Percentiles rank a stretch among this genome's conserved stretches.
phyloP scores from a whole-genome alignment of 164 flowering plant genomes.

The Euptelea pleiosperma region DNA sequence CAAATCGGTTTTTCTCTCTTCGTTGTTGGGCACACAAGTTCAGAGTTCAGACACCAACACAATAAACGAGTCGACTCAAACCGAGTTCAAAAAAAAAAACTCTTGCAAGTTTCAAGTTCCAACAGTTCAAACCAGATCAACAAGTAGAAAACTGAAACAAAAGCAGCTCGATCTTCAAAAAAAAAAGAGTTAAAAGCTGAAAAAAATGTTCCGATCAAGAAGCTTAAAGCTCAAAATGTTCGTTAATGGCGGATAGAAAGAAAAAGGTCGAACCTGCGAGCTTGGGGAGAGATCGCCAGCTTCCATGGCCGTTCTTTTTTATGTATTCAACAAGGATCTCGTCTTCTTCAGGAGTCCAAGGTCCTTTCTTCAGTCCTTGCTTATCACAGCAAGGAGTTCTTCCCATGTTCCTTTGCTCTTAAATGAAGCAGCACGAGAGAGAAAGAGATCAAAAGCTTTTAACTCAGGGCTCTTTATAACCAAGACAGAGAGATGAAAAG shows the following conservation, averaged over 20 bases:
- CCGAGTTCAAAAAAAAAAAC: not conserved
- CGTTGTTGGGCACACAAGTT: too few relatives aligned
- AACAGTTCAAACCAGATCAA: too few relatives aligned
- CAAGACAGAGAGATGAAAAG: not conserved
- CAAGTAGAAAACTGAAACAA: not conserved
- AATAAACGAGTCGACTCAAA: not conserved
- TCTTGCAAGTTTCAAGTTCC: too few relatives aligned
- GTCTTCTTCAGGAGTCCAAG: conserved; percentile 84
- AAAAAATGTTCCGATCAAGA: not conserved
- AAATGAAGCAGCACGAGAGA: not conserved
- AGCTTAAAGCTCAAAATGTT: not conserved
- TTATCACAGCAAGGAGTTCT: conserved; percentile 82
- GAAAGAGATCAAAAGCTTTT: not conserved
- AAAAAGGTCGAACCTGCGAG: conserved; percentile 48
- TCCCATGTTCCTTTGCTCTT: conserved; percentile 38
- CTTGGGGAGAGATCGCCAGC: conserved; percentile 87
- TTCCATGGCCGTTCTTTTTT: conserved; percentile 61
- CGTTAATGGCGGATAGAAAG: not conserved
- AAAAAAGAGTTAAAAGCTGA: not conserved
- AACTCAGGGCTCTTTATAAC: conserved; percentile 1
- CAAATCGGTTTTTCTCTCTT: too few relatives aligned
- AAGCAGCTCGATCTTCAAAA: not conserved
- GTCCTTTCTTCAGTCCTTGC: conserved; percentile 75
- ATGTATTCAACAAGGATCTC: conserved; percentile 55
- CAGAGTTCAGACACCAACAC: too few relatives aligned